Evolutionary conservation across 345 rosid species (phyloP).

Genomic region (Gossypium longicalyx): DNA sequence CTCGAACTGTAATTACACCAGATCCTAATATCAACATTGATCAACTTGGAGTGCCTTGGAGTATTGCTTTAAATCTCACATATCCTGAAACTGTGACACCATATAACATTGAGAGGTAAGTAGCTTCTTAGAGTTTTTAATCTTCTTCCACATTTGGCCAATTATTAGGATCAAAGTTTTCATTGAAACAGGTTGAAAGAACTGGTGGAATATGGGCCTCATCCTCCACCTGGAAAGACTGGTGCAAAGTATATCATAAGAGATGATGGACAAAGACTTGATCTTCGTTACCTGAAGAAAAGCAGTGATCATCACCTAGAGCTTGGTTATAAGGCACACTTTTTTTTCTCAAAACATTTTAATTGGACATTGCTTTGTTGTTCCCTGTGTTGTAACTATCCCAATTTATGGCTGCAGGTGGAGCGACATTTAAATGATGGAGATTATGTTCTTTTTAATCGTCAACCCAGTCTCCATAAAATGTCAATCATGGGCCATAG

Average conservation of each 20-base stretch:
- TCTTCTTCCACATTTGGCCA: background rate
- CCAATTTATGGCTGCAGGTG: constrained; percentile 29
- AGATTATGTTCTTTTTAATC: constrained; percentile 87
- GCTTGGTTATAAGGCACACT: constrained; percentile 80
- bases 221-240: constrained; percentile 95
- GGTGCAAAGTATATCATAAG: constrained; percentile 95
- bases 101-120: constrained; percentile 84
- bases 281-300: constrained; percentile 94
- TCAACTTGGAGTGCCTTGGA: constrained; percentile 95
- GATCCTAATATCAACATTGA: constrained; percentile 95
- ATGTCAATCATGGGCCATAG: constrained; percentile 99
- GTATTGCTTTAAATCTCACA: constrained; percentile 88
- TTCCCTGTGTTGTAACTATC: background rate
- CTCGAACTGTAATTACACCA: constrained; percentile 93
- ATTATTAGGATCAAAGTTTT: background rate
- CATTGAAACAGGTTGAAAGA: constrained; percentile 61
- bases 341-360: background rate
- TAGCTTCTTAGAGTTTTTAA: background rate
- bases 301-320: constrained; percentile 98
- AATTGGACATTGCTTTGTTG: background rate
- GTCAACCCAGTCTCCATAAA: constrained; percentile 96
- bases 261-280: constrained; percentile 97
- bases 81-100: constrained; percentile 97
- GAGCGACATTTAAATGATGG: constrained; percentile 93
- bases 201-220: constrained; percentile 94